Evolutionary conservation across 805 yeast genomes (phyloP).

Genomic region (Kluyveromyces aestuarii): DNA sequence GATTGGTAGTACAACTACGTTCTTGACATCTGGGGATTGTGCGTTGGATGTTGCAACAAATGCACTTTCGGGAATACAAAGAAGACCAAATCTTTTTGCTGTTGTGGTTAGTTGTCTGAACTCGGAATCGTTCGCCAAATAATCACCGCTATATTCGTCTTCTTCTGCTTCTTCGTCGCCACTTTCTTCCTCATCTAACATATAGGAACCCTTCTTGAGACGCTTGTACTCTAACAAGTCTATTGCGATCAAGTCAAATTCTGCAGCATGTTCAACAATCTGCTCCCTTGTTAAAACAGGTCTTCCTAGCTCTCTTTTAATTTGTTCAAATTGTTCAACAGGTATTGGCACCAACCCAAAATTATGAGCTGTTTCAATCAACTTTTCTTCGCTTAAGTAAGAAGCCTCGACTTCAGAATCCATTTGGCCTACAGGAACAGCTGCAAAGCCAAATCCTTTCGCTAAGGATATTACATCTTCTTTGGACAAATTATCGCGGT

Average conservation of each 20-base stretch:
- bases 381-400: conserved; percentile 6
- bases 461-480: conserved; percentile 18
- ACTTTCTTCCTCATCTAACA: conserved; percentile 10
- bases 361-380: conserved; percentile 23
- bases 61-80: conserved; percentile 50
- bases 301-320: conserved; percentile 20
- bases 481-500: conserved; percentile 7
- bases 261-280: conserved; percentile 22
- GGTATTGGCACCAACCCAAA: conserved; percentile 32
- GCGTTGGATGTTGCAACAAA: conserved; percentile 57
- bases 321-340: conserved; percentile 26
- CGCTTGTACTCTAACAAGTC: conserved; percentile 27
- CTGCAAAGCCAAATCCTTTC: conserved; percentile 28
- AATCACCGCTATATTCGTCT: conserved; percentile 7
- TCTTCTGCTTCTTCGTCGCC: conserved; percentile 1
- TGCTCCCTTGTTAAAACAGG: conserved; percentile 20
- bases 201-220: conserved; percentile 11
- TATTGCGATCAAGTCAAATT: conserved; percentile 29
- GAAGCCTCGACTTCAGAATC: not conserved
- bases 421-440: conserved; percentile 28
- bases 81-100: conserved; percentile 39
- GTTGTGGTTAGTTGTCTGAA: conserved; percentile 26
- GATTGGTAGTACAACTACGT: conserved; percentile 55
- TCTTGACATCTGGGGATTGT: conserved; percentile 42
- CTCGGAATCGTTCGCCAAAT: conserved; percentile 7